Conservation (phyloP, 2,329 filamentous ascomycete species). For the Beauveria sp. region DNA sequence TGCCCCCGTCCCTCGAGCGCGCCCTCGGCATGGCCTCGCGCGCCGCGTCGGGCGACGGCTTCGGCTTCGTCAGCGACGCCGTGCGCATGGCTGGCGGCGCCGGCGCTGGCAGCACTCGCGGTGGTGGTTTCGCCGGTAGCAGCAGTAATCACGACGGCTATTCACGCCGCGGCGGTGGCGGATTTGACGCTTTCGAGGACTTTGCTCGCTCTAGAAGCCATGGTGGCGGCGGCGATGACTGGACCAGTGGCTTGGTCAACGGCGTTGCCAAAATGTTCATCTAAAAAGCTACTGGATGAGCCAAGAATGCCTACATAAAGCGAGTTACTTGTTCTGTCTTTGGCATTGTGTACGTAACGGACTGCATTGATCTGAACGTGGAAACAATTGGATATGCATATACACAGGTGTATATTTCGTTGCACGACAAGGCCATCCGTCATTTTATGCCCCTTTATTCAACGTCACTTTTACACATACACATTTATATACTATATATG, state of each 20-base stretch:
- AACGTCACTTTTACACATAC: not conserved
- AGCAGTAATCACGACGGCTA: constrained; percentile 7
- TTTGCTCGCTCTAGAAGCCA: not conserved
- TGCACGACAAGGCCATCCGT: not conserved
- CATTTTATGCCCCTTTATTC: not conserved
- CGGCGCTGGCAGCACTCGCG: constrained; percentile 15
- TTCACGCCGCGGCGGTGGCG: not conserved
- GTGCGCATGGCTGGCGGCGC: constrained; percentile 42
- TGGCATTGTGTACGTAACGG: not conserved
- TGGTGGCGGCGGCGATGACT: constrained; percentile 23
- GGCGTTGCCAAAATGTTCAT: constrained; percentile 37
- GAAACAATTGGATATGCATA: not conserved
- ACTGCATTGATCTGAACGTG: not conserved
- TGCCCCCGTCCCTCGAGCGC: constrained; percentile 58
- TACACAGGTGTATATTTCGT: not conserved
- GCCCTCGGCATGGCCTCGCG: constrained; percentile 47
- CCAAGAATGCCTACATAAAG: not conserved
- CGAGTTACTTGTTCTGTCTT: not conserved
- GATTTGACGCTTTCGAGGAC: constrained; percentile 25
- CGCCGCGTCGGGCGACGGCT: constrained; percentile 38
- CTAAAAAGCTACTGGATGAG: constrained; percentile 16
- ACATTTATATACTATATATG: not conserved
- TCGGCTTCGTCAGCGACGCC: constrained; percentile 47
- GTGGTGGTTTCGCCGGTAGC: constrained; percentile 19
- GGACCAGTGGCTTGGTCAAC: constrained; percentile 23